Evolutionary conservation across 139 green algal species (phyloP).

Genomic region (Diplosphaera chodatii): DNA sequence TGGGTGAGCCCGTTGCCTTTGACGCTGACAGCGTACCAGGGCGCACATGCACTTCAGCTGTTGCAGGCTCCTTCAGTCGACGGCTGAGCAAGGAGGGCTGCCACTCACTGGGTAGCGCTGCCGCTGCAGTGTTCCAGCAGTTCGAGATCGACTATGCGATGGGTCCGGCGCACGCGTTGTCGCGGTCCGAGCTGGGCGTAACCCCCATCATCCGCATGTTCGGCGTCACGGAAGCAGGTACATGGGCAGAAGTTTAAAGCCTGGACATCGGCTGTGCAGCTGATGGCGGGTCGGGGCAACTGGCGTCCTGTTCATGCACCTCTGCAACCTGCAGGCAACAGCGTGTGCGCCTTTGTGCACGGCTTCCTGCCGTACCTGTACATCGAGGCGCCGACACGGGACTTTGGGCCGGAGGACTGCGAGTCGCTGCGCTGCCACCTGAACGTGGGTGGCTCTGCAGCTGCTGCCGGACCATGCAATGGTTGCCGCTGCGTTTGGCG

Average conservation of each 20-base stretch:
- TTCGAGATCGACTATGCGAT: slow-evolving; percentile 93
- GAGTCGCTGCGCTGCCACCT: slow-evolving; percentile 53
- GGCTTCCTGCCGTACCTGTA: slow-evolving; percentile 99
- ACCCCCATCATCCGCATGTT: slow-evolving; percentile 85
- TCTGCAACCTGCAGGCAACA: slow-evolving; percentile 82
- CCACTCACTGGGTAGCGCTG: too few species aligned
- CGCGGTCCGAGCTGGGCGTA: slow-evolving; percentile 34
- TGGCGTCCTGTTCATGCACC: too few species aligned
- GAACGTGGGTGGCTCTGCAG: slow-evolving; percentile 59
- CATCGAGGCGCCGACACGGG: slow-evolving; percentile 52
- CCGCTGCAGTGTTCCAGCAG: slow-evolving; percentile 87
- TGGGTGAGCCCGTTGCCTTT: too few species aligned
- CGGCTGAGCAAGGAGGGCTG: too few species aligned
- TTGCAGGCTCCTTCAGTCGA: too few species aligned
- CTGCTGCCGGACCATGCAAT: too few species aligned
- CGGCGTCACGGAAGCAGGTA: slow-evolving; percentile 82
- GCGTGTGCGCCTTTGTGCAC: slow-evolving; percentile 87
- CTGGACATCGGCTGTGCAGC: too few species aligned
- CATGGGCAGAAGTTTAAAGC: too few species aligned
- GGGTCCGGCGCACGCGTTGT: slow-evolving; percentile 18
- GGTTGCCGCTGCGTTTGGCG: too few species aligned
- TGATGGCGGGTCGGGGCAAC: too few species aligned
- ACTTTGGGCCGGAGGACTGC: slow-evolving; percentile 72
- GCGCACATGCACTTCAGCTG: too few species aligned
- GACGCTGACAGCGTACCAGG: too few species aligned